Percentiles rank a stretch among this genome's conserved stretches.
phyloP scores from a whole-genome alignment of 257 asterid genomes.

The Lithospermum erythrorhizon region DNA sequence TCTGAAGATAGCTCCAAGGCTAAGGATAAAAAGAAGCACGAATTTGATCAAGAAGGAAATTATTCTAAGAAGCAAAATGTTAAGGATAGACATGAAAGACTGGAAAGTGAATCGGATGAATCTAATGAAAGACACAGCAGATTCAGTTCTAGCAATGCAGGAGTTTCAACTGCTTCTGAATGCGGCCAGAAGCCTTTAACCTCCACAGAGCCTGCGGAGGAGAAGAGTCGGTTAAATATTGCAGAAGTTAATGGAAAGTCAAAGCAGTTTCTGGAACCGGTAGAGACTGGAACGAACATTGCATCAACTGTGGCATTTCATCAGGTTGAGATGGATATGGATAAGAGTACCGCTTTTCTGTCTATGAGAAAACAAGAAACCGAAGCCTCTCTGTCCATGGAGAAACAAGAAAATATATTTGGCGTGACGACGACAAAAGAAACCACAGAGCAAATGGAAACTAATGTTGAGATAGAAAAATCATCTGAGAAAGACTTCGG shows the following conservation, averaged over 20 bases:
- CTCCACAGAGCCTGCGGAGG: slow-evolving; percentile 18
- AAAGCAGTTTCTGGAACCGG: slow-evolving; percentile 22
- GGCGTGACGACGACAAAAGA: slow-evolving; percentile 18
- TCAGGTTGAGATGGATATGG: slow-evolving; percentile 21
- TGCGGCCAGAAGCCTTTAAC: slow-evolving; percentile 14
- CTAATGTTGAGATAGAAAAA: slow-evolving; percentile 12
- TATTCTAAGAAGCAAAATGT: slow-evolving; percentile 18
- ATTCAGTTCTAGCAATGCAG: slow-evolving; percentile 7
- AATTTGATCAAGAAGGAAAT: slow-evolving; percentile 22
- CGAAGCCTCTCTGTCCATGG: slow-evolving; percentile 2
- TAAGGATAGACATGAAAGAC: slow-evolving; percentile 20
- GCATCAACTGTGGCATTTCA: slow-evolving; percentile 29
- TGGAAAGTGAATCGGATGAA: slow-evolving; percentile 17
- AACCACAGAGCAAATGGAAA: slow-evolving; percentile 12
- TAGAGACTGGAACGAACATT: slow-evolving; percentile 22
- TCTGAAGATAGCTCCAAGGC: slow-evolving; percentile 23
- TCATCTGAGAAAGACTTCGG: slow-evolving; percentile 11
- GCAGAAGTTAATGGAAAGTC: slow-evolving; percentile 29
- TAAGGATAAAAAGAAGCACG: slow-evolving; percentile 19
- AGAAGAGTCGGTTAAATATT: slow-evolving; percentile 20
- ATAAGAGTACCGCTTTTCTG: slow-evolving; percentile 13
- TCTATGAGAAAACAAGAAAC: not conserved
- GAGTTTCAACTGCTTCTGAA: slow-evolving; percentile 22
- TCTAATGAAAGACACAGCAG: slow-evolving; percentile 20
- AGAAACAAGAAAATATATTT: slow-evolving; percentile 13